Evolutionary conservation across 169 alveolate genomes (phyloP).

Genomic region (Toxoplasma gondii): DNA sequence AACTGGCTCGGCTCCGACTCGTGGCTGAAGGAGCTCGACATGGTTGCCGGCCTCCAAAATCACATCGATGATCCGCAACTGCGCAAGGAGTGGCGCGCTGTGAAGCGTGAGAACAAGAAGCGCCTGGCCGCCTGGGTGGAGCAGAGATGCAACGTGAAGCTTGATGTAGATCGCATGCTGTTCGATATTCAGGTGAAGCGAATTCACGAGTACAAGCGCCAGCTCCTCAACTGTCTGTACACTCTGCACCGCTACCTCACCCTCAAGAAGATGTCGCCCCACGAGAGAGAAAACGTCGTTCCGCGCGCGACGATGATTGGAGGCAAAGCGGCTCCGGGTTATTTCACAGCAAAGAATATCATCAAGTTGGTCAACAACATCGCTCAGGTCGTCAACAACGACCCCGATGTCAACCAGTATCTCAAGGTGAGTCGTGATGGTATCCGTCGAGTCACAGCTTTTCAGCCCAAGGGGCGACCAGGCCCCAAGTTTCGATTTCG

Average conservation of each 20-base stretch:
- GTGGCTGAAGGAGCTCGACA: constrained; percentile 86
- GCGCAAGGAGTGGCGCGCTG: constrained; percentile 81
- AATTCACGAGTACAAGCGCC: constrained; percentile 95
- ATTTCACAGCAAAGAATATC: constrained; percentile 91
- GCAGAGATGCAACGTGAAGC: constrained; percentile 69
- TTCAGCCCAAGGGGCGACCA: too few relatives aligned
- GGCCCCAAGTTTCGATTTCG: background rate
- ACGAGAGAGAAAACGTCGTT: constrained; percentile 80
- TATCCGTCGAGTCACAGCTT: background rate
- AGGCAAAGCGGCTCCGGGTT: constrained; percentile 95
- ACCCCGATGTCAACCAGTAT: constrained; percentile 85
- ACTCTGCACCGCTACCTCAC: constrained; percentile 84
- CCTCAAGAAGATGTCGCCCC: constrained; percentile 76
- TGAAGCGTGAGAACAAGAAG: constrained; percentile 83
- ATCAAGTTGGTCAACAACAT: constrained; percentile 91
- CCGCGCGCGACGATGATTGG: constrained; percentile 92
- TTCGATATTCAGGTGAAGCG: constrained; percentile 94
- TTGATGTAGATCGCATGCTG: constrained; percentile 79
- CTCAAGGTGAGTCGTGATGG: constrained; percentile 77
- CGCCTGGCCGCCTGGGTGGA: constrained; percentile 86
- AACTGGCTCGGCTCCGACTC: constrained; percentile 87
- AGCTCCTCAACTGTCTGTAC: constrained; percentile 88
- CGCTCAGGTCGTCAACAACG: constrained; percentile 88
- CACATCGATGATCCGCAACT: constrained; percentile 78
- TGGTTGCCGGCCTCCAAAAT: constrained; percentile 78